These are phyloP conservation scores for Rhazya stricta DNA, from an alignment of 257 asterid species.

Conservation along the genomic window DNA sequence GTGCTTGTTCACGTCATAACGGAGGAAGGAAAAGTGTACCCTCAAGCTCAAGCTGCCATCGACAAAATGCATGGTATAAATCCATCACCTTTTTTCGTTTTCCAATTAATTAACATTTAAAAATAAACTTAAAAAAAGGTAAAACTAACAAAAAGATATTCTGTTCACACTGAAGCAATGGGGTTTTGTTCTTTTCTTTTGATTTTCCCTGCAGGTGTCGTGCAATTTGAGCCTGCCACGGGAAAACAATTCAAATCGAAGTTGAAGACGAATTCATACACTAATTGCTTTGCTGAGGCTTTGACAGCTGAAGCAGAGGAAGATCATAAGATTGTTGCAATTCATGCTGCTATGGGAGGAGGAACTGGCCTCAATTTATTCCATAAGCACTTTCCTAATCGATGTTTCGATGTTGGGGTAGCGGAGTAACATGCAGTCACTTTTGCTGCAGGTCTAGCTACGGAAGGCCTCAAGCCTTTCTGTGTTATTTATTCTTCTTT, in stretches of 20 bases:
- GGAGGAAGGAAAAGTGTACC: slow-evolving; percentile 62
- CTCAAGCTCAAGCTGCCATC: slow-evolving; percentile 55
- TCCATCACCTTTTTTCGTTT: too few species aligned
- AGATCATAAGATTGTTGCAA: slow-evolving; percentile 53
- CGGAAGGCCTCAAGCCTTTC: slow-evolving; percentile 69
- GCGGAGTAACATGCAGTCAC: slow-evolving; percentile 74
- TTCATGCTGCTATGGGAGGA: slow-evolving; percentile 83
- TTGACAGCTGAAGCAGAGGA: slow-evolving; percentile 50
- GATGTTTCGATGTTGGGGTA: slow-evolving; percentile 64
- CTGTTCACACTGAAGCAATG: too few species aligned
- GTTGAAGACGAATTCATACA: slow-evolving; percentile 34
- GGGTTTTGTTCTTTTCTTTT: neutral
- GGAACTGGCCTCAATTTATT: slow-evolving; percentile 64
- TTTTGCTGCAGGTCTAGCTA: slow-evolving; percentile 65
- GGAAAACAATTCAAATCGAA: slow-evolving; percentile 46
- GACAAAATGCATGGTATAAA: slow-evolving; percentile 58
- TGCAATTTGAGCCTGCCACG: slow-evolving; percentile 49
- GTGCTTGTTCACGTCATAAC: slow-evolving; percentile 52
- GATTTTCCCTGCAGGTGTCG: slow-evolving; percentile 33
- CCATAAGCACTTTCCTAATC: slow-evolving; percentile 47
- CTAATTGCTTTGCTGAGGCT: slow-evolving; percentile 58
- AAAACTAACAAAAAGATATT: neutral
- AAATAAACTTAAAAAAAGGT: too few species aligned
- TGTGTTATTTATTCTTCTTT: slow-evolving; percentile 63
- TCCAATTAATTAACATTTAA: neutral